Conservation (phyloP, 495 filamentous ascomycete species). For the Aspergillus heteromorphus region DNA sequence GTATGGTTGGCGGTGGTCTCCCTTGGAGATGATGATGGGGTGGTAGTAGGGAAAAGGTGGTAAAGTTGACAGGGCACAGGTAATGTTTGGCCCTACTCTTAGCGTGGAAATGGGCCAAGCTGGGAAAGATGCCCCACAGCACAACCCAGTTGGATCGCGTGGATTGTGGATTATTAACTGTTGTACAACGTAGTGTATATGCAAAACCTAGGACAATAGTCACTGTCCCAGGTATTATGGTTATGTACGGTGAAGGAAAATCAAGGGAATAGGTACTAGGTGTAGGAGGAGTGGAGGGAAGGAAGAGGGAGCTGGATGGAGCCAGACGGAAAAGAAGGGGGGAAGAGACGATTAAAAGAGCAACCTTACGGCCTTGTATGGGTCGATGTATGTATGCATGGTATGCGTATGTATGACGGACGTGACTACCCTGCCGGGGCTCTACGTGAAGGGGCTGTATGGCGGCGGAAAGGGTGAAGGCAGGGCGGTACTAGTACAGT, state of each 20-base stretch:
- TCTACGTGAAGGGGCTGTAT: neutral
- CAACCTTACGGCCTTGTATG: neutral
- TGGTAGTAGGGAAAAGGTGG: constrained; percentile 34
- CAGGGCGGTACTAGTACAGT: constrained; percentile 21
- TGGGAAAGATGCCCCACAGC: constrained; percentile 39
- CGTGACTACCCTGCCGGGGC: neutral
- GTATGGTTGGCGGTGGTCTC: neutral
- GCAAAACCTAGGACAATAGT: neutral
- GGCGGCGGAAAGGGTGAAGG: neutral
- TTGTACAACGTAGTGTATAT: constrained; percentile 6
- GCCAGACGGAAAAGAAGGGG: neutral
- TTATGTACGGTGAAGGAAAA: constrained; percentile 11
- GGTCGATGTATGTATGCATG: neutral
- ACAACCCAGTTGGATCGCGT: constrained; percentile 31
- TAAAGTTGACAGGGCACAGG: constrained; percentile 37
- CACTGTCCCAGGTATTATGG: neutral
- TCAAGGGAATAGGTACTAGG: too few species aligned
- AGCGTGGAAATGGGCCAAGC: constrained; percentile 41
- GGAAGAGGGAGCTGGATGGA: neutral
- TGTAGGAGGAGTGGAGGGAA: neutral
- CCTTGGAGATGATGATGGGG: constrained; percentile 15
- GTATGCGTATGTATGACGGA: constrained; percentile 3
- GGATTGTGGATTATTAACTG: constrained; percentile 19
- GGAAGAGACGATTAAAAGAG: neutral
- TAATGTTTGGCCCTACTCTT: constrained; percentile 48